Percentiles rank a stretch among this genome's conserved stretches.
Evolutionary conservation across 768 basidiomycete genomes (phyloP).

Genomic region (Boletales sp.): DNA sequence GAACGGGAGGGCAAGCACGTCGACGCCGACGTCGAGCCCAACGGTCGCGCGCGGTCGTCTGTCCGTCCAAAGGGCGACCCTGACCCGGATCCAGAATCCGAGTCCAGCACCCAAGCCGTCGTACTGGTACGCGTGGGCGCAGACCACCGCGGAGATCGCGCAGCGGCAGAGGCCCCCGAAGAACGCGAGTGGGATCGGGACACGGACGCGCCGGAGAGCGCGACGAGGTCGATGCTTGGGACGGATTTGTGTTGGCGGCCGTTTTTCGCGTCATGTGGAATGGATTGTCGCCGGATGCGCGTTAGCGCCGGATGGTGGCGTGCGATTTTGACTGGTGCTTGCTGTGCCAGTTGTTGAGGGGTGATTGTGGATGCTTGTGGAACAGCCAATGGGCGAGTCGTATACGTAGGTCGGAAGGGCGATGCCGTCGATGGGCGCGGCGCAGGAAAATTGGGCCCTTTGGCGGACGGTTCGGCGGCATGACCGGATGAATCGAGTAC

Average conservation of each 20-base stretch:
- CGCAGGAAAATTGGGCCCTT: slow-evolving; percentile 10
- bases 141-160: slow-evolving; percentile 14
- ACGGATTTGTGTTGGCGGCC: background rate
- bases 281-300: slow-evolving; percentile 17
- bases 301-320: slow-evolving; percentile 7
- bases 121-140: slow-evolving; percentile 8
- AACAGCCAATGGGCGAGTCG: background rate
- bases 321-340: background rate
- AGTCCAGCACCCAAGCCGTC: slow-evolving; percentile 2
- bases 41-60: background rate
- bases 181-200: slow-evolving; percentile 15
- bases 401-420: slow-evolving; percentile 15
- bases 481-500: background rate
- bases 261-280: background rate
- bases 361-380: too few species aligned
- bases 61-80: slow-evolving; percentile 1
- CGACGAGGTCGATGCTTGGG: slow-evolving; percentile 23
- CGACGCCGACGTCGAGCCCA: too few species aligned
- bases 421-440: slow-evolving; percentile 17
- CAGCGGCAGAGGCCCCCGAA: slow-evolving; percentile 1
- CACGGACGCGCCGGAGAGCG: slow-evolving; percentile 9
- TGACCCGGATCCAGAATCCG: background rate
- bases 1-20: too few species aligned
- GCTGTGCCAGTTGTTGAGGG: background rate
- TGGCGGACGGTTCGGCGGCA: background rate